Base-by-base conservation (phyloP, 2,329 filamentous ascomycete species). In the Colletotrichum graminicola region DNA sequence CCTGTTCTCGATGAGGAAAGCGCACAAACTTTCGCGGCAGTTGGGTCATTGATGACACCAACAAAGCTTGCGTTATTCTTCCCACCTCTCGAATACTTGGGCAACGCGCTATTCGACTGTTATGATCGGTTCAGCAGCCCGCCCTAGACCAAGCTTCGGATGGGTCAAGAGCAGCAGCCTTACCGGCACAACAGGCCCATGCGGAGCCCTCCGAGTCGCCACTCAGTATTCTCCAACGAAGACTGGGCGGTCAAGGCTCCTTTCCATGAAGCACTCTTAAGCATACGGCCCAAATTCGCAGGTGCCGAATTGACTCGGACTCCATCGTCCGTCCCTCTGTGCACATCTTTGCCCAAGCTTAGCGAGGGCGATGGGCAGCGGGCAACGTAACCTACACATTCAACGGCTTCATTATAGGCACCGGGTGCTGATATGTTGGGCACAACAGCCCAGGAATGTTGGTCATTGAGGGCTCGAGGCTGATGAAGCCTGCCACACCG, bases 381-480 rank as follows among this genome's bases (percentile, higher is more conserved):
- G 23, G 82, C 75, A 59, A 85, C 77, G 73, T 80, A 82, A 21
- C 77, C 77, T 49, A 82, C 80, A 4, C 78, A 82, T 52, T 80
- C 75, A 66, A 83, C 77, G 16, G 82, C 82, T 36, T 82, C 77
- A 36, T 84, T 79, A 61, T 82, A 85, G 2, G 83, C 83, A 21
- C 78, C 78, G 0, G 77, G 74, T 4, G 73, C 74, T 0, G 77
- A 75, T 32, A 84, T 61, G 62, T 84, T 80, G 1, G 81, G 79
- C 1, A 85, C 79, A 43, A 82, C 67, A 29, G 76, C 70, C 67
- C 75, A 76, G 10, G 74, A 75, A 1, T 79, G 73, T 23, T 74
- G 74, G 11, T 64, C 69, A 26, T 68, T 47, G 18, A 45, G 11
- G 71, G 69, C 16, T 61, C 47, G n/a, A 76, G 43, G 23, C 78